Evolutionary conservation across 1,284 basidiomycete genomes (phyloP).

Genomic region (Naganishia liquefaciens): DNA sequence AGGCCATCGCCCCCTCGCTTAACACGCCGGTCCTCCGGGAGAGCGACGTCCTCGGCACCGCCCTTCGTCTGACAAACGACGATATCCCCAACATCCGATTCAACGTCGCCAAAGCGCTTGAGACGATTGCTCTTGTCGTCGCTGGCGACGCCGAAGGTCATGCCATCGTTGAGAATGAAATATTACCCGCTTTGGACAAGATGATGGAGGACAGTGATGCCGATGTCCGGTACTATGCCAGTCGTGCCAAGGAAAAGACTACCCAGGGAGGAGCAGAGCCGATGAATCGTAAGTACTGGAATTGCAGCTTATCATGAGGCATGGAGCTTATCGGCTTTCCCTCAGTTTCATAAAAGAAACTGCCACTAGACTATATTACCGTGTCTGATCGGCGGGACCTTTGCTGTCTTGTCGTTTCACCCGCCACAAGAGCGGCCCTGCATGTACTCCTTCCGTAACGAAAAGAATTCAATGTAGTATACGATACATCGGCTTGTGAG

Average conservation of each 20-base stretch:
- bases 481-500: slow-evolving; percentile 1
- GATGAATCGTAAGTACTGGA: slow-evolving; percentile 30
- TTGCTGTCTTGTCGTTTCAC: background rate
- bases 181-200: slow-evolving; percentile 80
- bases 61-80: slow-evolving; percentile 81
- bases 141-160: slow-evolving; percentile 68
- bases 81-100: slow-evolving; percentile 99
- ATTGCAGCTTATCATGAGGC: background rate
- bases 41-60: slow-evolving; percentile 77
- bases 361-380: background rate
- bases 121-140: slow-evolving; percentile 77
- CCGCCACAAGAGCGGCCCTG: slow-evolving; percentile 4
- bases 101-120: slow-evolving; percentile 94
- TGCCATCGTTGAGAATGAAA: slow-evolving; percentile 69
- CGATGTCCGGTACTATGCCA: slow-evolving; percentile 67
- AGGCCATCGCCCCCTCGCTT: slow-evolving; percentile 95
- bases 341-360: slow-evolving; percentile 9
- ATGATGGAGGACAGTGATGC: slow-evolving; percentile 89
- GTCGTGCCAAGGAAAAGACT: slow-evolving; percentile 52
- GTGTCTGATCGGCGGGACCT: background rate
- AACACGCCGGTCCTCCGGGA: slow-evolving; percentile 79
- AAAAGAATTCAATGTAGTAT: slow-evolving; percentile 26
- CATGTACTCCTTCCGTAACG: slow-evolving; percentile 18
- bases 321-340: background rate
- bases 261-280: slow-evolving; percentile 30